Evolutionary conservation across 805 yeast genomes (phyloP).

Genomic region (Sporopachydermia quercuum): DNA sequence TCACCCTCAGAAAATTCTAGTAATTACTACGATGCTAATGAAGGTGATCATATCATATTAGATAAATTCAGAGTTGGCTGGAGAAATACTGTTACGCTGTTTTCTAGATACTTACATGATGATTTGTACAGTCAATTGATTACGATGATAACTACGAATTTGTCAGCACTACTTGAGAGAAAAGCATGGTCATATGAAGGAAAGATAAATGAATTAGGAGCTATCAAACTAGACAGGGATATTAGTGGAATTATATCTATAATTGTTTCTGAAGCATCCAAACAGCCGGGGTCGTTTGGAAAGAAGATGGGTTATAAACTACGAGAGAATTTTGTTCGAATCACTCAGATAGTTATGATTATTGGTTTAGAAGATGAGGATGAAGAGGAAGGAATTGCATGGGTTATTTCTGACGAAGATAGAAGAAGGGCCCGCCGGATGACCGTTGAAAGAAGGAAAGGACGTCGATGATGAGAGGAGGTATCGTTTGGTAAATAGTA

Average conservation of each 20-base stretch:
- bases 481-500: no score
- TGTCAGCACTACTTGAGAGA: slow-evolving; percentile 47
- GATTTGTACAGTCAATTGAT: slow-evolving; percentile 35
- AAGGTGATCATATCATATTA: neutral
- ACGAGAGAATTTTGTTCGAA: slow-evolving; percentile 63
- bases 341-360: slow-evolving; percentile 73
- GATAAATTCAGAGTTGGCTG: slow-evolving; percentile 45
- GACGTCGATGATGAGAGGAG: no score
- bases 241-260: slow-evolving; percentile 58
- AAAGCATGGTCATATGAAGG: slow-evolving; percentile 52
- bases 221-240: slow-evolving; percentile 72
- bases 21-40: slow-evolving; percentile 1
- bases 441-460: slow-evolving; percentile 23
- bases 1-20: slow-evolving; percentile 8
- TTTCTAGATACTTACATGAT: slow-evolving; percentile 39
- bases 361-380: slow-evolving; percentile 70
- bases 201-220: slow-evolving; percentile 69
- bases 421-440: slow-evolving; percentile 45
- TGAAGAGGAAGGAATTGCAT: slow-evolving; percentile 33
- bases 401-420: slow-evolving; percentile 73
- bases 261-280: slow-evolving; percentile 18
- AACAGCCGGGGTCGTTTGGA: neutral
- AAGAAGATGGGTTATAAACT: slow-evolving; percentile 31
- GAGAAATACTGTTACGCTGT: slow-evolving; percentile 47
- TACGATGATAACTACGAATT: slow-evolving; percentile 32